phyloP scores from a whole-genome alignment of 2,329 filamentous ascomycete species.

The Alternaria atra region DNA sequence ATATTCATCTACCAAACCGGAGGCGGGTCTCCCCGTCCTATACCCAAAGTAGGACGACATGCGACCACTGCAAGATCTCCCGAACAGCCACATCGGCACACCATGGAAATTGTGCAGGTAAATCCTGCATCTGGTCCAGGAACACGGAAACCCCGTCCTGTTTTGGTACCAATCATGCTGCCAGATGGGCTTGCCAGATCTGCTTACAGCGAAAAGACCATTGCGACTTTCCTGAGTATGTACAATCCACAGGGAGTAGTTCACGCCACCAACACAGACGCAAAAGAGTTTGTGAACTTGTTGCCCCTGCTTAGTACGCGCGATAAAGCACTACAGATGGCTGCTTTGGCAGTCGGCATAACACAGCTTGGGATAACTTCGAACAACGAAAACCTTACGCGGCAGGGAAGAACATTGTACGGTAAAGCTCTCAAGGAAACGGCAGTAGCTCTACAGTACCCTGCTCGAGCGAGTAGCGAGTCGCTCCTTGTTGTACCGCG shows the following conservation, averaged over 20 bases:
- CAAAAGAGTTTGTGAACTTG: conserved; percentile 24
- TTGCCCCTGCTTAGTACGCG: conserved; percentile 29
- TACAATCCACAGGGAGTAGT: conserved; percentile 27
- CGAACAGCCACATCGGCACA: conserved; percentile 9
- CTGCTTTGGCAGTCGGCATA: conserved; percentile 36
- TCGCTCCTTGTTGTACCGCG: conserved; percentile 40
- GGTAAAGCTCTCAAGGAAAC: conserved; percentile 37
- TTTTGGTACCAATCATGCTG: conserved; percentile 14
- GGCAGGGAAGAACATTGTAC: conserved; percentile 36
- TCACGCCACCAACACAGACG: conserved; percentile 12
- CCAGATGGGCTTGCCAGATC: conserved; percentile 27
- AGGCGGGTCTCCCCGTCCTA: background rate
- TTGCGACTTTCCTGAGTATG: conserved; percentile 33
- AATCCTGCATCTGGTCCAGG: background rate
- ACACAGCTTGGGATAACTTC: conserved; percentile 32
- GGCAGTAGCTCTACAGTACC: conserved; percentile 28
- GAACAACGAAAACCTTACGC: conserved; percentile 24
- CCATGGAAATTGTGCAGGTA: conserved; percentile 5
- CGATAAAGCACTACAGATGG: conserved; percentile 36
- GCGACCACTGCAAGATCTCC: conserved; percentile 4
- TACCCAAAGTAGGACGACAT: background rate
- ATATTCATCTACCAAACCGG: conserved; percentile 63
- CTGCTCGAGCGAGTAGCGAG: conserved; percentile 25
- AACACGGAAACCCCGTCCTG: background rate
- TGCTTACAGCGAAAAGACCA: conserved; percentile 33